These are phyloP conservation scores for Kalmusia sp. DNA, from an alignment of 2,329 filamentous ascomycete genomes.

Conservation along the genomic window DNA sequence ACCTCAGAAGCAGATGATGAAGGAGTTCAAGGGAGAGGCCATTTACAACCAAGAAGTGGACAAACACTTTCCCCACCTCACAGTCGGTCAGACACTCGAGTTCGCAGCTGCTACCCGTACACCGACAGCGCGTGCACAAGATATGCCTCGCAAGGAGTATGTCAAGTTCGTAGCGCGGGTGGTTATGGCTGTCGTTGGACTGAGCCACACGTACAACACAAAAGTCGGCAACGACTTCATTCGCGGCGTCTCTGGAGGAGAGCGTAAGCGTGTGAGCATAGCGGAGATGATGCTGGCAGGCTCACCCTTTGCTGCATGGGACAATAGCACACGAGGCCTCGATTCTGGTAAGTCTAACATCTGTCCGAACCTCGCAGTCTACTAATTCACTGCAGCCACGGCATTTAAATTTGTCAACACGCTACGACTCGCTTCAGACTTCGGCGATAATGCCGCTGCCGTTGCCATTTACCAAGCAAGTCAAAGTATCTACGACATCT, in stretches of 20 bases:
- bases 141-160: constrained; percentile 51
- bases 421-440: constrained; percentile 58
- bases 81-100: constrained; percentile 63
- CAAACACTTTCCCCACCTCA: constrained; percentile 64
- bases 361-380: background rate
- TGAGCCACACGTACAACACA: constrained; percentile 63
- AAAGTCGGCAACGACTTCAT: constrained; percentile 66
- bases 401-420: constrained; percentile 66
- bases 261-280: constrained; percentile 67
- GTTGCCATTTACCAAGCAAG: constrained; percentile 65
- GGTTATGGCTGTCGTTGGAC: constrained; percentile 61
- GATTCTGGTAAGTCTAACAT: constrained; percentile 46
- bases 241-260: constrained; percentile 67
- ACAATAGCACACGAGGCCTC: constrained; percentile 52
- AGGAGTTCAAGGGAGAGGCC: constrained; percentile 55
- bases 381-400: constrained; percentile 46
- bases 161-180: constrained; percentile 57
- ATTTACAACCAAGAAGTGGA: constrained; percentile 57
- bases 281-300: constrained; percentile 58
- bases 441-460: constrained; percentile 58
- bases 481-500: constrained; percentile 64
- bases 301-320: constrained; percentile 52
- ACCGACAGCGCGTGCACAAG: constrained; percentile 50
- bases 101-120: constrained; percentile 63
- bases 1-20: constrained; percentile 50